Evolutionary conservation across 1,284 basidiomycete species (phyloP).

Genomic region (Tilletia walkeri): DNA sequence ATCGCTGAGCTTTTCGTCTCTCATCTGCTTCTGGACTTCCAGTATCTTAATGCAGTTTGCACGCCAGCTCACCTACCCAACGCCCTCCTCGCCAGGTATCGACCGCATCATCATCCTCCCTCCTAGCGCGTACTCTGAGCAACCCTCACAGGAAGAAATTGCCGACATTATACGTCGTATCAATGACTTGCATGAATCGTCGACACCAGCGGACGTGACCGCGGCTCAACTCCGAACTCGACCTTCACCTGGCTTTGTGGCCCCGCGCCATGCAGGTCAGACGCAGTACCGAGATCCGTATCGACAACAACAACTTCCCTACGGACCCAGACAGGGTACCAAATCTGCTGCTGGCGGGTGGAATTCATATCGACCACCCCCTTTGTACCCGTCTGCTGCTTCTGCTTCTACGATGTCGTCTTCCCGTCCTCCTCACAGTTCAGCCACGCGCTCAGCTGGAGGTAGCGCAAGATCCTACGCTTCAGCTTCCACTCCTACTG

Average conservation of each 20-base stretch:
- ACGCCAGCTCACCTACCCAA: slow-evolving; percentile 1
- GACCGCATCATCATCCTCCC: background rate
- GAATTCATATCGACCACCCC: background rate
- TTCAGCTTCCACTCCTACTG: background rate
- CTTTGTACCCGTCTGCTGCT: background rate
- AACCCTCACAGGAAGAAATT: background rate
- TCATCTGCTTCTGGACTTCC: too few relatives aligned
- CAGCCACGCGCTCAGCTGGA: too few relatives aligned
- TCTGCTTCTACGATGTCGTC: too few relatives aligned
- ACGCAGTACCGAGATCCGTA: background rate
- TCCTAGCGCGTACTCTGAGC: background rate
- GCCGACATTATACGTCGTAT: background rate
- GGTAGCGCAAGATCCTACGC: background rate
- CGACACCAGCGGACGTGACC: background rate
- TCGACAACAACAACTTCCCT: background rate
- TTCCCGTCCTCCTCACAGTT: too few relatives aligned
- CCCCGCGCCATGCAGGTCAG: background rate
- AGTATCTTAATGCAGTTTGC: background rate
- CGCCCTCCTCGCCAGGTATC: background rate
- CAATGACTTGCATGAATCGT: background rate
- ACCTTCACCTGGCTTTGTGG: background rate
- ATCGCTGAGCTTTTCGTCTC: too few relatives aligned
- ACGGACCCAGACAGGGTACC: background rate
- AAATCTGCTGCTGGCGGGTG: background rate
- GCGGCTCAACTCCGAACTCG: background rate